phyloP scores from a whole-genome alignment of 352 stramenopile species.

The Phytophthora ohioensis region DNA sequence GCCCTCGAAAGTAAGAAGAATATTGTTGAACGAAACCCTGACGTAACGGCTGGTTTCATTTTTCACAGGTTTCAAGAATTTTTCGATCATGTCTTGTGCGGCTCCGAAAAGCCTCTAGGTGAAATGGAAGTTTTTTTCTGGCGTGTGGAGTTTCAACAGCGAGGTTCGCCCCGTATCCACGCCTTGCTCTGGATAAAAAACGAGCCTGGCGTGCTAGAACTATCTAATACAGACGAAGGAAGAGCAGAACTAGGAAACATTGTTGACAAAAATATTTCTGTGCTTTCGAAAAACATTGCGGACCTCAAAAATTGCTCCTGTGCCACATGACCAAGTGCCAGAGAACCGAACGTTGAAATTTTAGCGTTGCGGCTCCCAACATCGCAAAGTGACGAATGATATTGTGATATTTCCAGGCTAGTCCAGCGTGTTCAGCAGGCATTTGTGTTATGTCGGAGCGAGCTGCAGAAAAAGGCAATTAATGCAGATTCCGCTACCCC shows the following conservation, averaged over 20 bases:
- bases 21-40: conserved; percentile 26
- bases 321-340: background rate
- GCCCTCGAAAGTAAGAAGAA: background rate
- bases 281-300: background rate
- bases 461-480: conserved; percentile 14
- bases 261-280: conserved; percentile 20
- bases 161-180: conserved; percentile 36
- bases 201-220: conserved; percentile 22
- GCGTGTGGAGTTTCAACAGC: conserved; percentile 36
- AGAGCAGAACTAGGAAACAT: conserved; percentile 4
- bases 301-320: conserved; percentile 9
- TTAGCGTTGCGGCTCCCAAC: background rate
- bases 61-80: conserved; percentile 28
- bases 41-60: conserved; percentile 33
- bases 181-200: conserved; percentile 35
- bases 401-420: conserved; percentile 23
- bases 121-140: conserved; percentile 39
- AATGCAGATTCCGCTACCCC: conserved; percentile 21
- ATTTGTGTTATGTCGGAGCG: conserved; percentile 18
- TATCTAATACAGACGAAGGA: conserved; percentile 19
- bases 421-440: conserved; percentile 29
- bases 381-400: background rate
- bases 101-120: conserved; percentile 11
- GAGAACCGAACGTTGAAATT: conserved; percentile 2
- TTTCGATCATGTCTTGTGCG: conserved; percentile 9